Percentiles rank a stretch among this genome's conserved stretches.
phyloP scores from a whole-genome alignment of 2,329 filamentous ascomycete genomes.

The Thelonectria olida region DNA sequence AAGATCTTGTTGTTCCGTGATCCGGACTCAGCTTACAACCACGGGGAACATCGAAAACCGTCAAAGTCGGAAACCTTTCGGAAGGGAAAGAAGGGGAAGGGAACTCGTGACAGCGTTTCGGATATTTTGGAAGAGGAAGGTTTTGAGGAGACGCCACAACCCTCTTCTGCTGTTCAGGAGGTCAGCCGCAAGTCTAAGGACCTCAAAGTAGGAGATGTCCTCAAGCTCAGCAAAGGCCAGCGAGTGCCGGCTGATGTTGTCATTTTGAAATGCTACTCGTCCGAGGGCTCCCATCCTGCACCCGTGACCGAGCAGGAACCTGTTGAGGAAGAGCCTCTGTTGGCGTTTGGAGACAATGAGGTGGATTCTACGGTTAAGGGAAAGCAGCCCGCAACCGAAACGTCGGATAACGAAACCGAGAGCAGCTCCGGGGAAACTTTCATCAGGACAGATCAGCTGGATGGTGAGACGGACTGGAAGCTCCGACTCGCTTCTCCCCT shows the following conservation, averaged over 20 bases:
- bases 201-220: conserved; percentile 92
- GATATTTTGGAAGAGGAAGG: conserved; percentile 76
- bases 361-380: conserved; percentile 43
- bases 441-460: conserved; percentile 95
- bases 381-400: conserved; percentile 45
- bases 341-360: conserved; percentile 53
- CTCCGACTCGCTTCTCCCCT: conserved; percentile 86
- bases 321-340: conserved; percentile 51
- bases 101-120: conserved; percentile 54
- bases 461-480: conserved; percentile 99
- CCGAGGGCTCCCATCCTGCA: conserved; percentile 55
- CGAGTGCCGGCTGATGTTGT: conserved; percentile 94
- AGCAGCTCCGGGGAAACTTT: conserved; percentile 82
- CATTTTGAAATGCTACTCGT: conserved; percentile 82
- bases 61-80: conserved; percentile 55
- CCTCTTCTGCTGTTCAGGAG: conserved; percentile 67
- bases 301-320: conserved; percentile 44
- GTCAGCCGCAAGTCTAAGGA: conserved; percentile 84
- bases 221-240: conserved; percentile 92
- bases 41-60: conserved; percentile 48
- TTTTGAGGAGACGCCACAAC: conserved; percentile 46
- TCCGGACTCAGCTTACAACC: conserved; percentile 51
- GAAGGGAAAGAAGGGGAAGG: conserved; percentile 44
- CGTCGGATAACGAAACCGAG: conserved; percentile 40
- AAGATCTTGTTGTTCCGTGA: conserved; percentile 78